Evolutionary conservation across 2,329 filamentous ascomycete species (phyloP).

Genomic region (Fusarium avenaceum): DNA sequence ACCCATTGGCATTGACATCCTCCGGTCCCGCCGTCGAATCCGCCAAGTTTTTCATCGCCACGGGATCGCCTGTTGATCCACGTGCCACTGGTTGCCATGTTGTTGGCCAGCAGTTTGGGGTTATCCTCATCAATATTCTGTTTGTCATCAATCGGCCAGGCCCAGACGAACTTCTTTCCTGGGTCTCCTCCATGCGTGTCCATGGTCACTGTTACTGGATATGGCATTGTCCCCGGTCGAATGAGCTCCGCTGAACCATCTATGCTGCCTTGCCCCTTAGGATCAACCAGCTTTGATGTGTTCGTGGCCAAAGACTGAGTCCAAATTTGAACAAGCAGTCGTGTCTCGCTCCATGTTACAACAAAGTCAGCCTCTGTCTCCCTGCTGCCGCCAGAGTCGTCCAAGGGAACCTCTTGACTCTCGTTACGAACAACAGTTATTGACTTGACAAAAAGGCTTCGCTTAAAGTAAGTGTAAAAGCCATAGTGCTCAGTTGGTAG

Average conservation of each 20-base stretch:
- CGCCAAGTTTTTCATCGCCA: conserved; percentile 65
- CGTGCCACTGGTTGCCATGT: conserved; percentile 64
- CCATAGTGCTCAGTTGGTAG: conserved; percentile 87
- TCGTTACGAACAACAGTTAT: conserved; percentile 59
- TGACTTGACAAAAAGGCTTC: conserved; percentile 84
- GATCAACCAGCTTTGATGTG: conserved; percentile 56
- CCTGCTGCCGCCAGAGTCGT: conserved; percentile 67
- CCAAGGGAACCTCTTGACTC: conserved; percentile 58
- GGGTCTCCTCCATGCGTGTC: conserved; percentile 73
- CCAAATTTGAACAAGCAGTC: conserved; percentile 76
- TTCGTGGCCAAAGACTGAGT: conserved; percentile 63
- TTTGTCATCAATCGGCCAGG: conserved; percentile 63
- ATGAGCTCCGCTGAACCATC: conserved; percentile 51
- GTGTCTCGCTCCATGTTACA: conserved; percentile 71
- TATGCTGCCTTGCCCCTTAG: conserved; percentile 49
- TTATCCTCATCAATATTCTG: conserved; percentile 61
- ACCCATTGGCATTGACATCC: conserved; percentile 74
- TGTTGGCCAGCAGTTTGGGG: conserved; percentile 62
- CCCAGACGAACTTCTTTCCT: conserved; percentile 66
- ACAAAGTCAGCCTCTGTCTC: conserved; percentile 67
- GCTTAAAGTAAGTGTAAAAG: conserved; percentile 93
- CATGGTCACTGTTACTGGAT: conserved; percentile 71
- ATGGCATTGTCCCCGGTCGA: conserved; percentile 72
- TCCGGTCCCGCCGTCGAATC: conserved; percentile 73
- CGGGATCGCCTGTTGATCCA: conserved; percentile 65